Evolutionary conservation across 306 rosid genomes (phyloP).

Genomic region (Lupinus albus): DNA sequence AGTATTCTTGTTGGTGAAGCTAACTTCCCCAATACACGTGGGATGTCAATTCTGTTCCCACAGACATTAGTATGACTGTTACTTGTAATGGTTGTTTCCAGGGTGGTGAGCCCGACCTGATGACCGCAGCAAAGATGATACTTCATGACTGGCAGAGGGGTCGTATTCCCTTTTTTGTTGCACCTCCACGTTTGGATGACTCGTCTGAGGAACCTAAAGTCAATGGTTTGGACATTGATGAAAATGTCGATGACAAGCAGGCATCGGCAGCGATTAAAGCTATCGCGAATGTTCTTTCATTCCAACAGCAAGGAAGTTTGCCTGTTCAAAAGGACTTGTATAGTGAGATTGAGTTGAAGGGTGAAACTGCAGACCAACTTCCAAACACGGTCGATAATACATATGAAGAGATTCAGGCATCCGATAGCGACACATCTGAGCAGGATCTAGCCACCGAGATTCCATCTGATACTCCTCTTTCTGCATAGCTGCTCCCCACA

Average conservation of each 20-base stretch:
- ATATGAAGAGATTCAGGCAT: background rate
- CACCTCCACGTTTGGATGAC: conserved; percentile 65
- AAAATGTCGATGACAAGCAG: conserved; percentile 49
- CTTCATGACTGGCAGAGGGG: conserved; percentile 99
- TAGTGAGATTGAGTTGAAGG: conserved; percentile 64
- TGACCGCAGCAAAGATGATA: conserved; percentile 87
- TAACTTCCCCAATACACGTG: too few species aligned
- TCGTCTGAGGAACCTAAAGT: conserved; percentile 51
- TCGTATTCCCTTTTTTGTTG: conserved; percentile 79
- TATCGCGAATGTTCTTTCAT: conserved; percentile 75
- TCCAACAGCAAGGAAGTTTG: conserved; percentile 71
- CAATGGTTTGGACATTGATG: conserved; percentile 46
- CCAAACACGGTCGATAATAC: conserved; percentile 16
- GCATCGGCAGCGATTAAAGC: conserved; percentile 79
- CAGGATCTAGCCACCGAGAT: conserved; percentile 24
- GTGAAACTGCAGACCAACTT: conserved; percentile 45
- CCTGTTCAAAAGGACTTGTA: conserved; percentile 80
- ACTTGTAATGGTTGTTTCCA: conserved; percentile 31
- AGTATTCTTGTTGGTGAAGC: background rate
- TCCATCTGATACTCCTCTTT: conserved; percentile 30
- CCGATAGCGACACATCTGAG: conserved; percentile 37
- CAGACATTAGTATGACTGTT: conserved; percentile 3
- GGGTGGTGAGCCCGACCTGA: conserved; percentile 97
- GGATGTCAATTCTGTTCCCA: background rate
- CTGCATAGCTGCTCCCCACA: conserved; percentile 15